A percentile compares a stretch with the other conserved stretches of the same genome.
Evolutionary conservation across 78 protist species (phyloP).

Genomic region (Dictyostelium citrinum): DNA sequence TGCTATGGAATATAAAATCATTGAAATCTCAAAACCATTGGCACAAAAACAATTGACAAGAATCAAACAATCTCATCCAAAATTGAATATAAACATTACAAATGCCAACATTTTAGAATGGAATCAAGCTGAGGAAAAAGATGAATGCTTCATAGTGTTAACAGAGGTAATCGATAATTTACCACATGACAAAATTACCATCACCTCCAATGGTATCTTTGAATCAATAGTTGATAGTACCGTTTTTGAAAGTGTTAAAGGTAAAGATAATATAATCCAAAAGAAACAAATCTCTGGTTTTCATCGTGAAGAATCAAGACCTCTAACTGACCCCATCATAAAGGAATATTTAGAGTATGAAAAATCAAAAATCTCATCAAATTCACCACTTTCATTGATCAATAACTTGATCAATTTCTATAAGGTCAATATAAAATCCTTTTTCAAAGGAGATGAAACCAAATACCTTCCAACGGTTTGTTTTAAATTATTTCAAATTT

Average conservation of each 20-base stretch:
- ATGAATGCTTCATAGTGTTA: conserved; percentile 50
- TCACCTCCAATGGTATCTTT: not conserved
- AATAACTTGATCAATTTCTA: not conserved
- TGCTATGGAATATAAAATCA: conserved; percentile 31
- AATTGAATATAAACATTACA: conserved; percentile 4
- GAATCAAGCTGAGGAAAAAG: conserved; percentile 24
- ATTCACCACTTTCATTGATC: not conserved
- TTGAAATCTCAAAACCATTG: conserved; percentile 50
- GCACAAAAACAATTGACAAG: conserved; percentile 45
- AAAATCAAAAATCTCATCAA: not conserved
- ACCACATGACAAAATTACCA: conserved; percentile 51
- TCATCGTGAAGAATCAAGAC: not conserved
- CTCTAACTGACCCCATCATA: conserved; percentile 29
- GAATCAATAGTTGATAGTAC: conserved; percentile 5
- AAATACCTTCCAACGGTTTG: conserved; percentile 47
- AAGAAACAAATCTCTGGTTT: not conserved
- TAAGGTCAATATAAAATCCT: not conserved
- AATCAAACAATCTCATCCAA: conserved; percentile 36
- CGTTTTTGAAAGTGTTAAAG: not conserved
- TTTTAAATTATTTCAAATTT: conserved; percentile 61
- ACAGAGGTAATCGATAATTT: conserved; percentile 73
- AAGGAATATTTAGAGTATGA: conserved; percentile 17
- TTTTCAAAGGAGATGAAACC: conserved; percentile 24
- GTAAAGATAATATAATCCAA: not conserved
- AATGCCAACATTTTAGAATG: conserved; percentile 50